Evolutionary conservation across 768 basidiomycete genomes (phyloP).

Genomic region (Terana coerulea): DNA sequence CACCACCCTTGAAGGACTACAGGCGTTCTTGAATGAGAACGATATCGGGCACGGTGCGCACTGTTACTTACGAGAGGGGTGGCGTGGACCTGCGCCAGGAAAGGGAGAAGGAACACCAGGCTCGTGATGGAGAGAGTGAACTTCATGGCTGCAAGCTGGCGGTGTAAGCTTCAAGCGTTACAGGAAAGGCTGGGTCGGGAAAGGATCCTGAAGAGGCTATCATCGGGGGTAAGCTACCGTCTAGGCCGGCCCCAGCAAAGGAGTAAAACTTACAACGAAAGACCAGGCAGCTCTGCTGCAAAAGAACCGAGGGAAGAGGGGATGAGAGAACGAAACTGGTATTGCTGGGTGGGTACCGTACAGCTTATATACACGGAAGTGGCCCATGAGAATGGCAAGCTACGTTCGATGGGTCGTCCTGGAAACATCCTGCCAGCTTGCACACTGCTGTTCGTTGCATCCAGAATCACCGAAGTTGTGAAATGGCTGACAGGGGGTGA

Average conservation of each 20-base stretch:
- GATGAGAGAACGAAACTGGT: conserved; percentile 9
- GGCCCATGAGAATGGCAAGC: no score
- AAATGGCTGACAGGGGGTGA: no score
- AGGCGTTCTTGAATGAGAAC: not conserved
- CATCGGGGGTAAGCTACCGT: not conserved
- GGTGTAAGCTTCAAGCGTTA: conserved; percentile 22
- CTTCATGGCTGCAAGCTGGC: conserved; percentile 43
- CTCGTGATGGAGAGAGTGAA: conserved; percentile 36
- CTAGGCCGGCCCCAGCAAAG: conserved; percentile 8
- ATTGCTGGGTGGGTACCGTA: conserved; percentile 18
- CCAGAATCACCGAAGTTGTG: no score
- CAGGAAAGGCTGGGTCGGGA: conserved; percentile 21
- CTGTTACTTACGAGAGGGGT: conserved; percentile 19
- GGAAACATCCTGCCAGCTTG: no score
- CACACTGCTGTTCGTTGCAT: no score
- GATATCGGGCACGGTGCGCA: not conserved
- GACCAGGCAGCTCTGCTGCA: conserved; percentile 55
- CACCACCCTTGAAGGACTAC: conserved; percentile 8
- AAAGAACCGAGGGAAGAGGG: conserved; percentile 20
- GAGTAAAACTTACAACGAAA: conserved; percentile 17
- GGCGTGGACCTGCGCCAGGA: conserved; percentile 30
- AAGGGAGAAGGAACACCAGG: conserved; percentile 37
- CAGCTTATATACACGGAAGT: conserved; percentile 4
- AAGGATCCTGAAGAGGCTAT: conserved; percentile 17
- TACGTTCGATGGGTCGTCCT: no score